Conservation (phyloP, 768 basidiomycete genomes). For the Amanita molliuscula region DNA sequence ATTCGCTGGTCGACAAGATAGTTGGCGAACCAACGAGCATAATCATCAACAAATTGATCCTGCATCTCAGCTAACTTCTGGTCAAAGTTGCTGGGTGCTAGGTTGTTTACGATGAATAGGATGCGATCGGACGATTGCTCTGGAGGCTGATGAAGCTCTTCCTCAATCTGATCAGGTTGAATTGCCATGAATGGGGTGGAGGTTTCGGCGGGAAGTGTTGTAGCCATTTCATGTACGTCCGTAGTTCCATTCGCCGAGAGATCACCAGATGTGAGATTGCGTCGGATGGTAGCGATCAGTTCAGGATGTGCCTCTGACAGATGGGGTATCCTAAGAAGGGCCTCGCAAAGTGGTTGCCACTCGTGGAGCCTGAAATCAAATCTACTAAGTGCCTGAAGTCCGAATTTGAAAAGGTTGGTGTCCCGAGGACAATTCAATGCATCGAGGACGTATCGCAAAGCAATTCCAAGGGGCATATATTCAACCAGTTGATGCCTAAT, state of each 20-base stretch:
- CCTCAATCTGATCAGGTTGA: constrained; percentile 56
- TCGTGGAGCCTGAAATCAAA: constrained; percentile 84
- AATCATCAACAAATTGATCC: constrained; percentile 70
- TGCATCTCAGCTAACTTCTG: constrained; percentile 80
- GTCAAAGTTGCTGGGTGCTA: constrained; percentile 91
- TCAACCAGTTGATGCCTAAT: constrained; percentile 92
- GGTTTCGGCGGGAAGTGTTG: constrained; percentile 25
- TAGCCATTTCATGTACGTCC: constrained; percentile 22
- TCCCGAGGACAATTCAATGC: constrained; percentile 87
- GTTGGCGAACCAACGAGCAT: constrained; percentile 94
- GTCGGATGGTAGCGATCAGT: constrained; percentile 57
- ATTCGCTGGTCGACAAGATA: constrained; percentile 96
- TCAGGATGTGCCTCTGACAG: constrained; percentile 82
- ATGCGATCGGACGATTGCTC: constrained; percentile 90
- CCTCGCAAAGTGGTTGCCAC: constrained; percentile 89
- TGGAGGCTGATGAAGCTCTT: constrained; percentile 56
- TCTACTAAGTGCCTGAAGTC: constrained; percentile 78
- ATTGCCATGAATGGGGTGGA: constrained; percentile 68
- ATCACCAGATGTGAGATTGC: constrained; percentile 52
- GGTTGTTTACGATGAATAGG: constrained; percentile 96
- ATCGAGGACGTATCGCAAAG: constrained; percentile 93
- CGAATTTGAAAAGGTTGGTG: constrained; percentile 92
- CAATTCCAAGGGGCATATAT: constrained; percentile 89
- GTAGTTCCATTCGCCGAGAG: constrained; percentile 28
- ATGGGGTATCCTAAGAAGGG: constrained; percentile 78